Percentiles rank a stretch among this genome's conserved stretches.
Evolutionary conservation across 805 yeast species (phyloP).

Genomic region (Ogataea siamensis): DNA sequence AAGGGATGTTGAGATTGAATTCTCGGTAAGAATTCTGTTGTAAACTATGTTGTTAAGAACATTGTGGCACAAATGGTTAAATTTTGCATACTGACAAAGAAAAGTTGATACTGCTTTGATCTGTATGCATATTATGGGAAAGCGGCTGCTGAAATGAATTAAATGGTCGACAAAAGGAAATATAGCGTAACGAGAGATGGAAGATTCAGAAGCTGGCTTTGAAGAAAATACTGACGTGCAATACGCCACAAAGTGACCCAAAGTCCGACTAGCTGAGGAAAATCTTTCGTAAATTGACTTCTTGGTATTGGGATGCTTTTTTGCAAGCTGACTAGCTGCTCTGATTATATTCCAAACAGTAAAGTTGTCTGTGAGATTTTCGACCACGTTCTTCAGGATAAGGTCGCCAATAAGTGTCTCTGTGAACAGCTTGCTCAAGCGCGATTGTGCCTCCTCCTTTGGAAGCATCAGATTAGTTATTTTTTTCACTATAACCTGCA

Average conservation of each 20-base stretch:
- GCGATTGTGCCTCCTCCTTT: slow-evolving; percentile 39
- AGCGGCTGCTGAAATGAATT: slow-evolving; percentile 14
- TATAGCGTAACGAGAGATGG: slow-evolving; percentile 19
- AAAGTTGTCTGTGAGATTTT: slow-evolving; percentile 50
- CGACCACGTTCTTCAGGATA: slow-evolving; percentile 39
- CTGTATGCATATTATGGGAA: slow-evolving; percentile 20
- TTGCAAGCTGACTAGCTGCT: slow-evolving; percentile 14
- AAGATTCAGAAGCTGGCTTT: slow-evolving; percentile 13
- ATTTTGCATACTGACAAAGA: slow-evolving; percentile 16
- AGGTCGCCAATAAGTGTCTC: slow-evolving; percentile 42
- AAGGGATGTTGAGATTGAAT: slow-evolving; percentile 13
- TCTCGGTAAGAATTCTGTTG: slow-evolving; percentile 24
- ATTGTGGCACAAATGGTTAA: slow-evolving; percentile 28
- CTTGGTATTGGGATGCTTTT: neutral
- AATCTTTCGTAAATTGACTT: slow-evolving; percentile 13
- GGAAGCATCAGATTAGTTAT: slow-evolving; percentile 40
- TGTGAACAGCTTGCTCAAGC: slow-evolving; percentile 38
- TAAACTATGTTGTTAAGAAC: slow-evolving; percentile 26
- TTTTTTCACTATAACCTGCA: slow-evolving; percentile 35
- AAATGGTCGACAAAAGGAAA: slow-evolving; percentile 24
- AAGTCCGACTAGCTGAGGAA: slow-evolving; percentile 14
- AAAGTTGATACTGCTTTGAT: slow-evolving; percentile 11
- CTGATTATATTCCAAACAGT: slow-evolving; percentile 46
- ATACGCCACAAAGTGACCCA: slow-evolving; percentile 31
- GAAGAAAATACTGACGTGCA: slow-evolving; percentile 28